phyloP scores from a whole-genome alignment of 768 basidiomycete genomes.

The Pholiota molesta region DNA sequence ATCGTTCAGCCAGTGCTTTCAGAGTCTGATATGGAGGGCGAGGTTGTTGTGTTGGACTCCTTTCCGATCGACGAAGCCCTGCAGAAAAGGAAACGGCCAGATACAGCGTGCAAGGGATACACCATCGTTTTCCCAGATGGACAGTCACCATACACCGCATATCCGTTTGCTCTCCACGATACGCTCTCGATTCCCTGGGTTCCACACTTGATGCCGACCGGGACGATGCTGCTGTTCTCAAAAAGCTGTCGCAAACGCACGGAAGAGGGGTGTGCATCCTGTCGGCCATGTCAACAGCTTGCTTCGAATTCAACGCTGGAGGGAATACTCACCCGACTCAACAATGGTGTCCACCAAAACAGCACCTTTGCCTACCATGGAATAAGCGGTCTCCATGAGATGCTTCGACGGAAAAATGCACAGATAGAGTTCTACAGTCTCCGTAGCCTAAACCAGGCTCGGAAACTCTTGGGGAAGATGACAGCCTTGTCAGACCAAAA shows the following conservation, averaged over 20 bases:
- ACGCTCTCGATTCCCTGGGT: conserved; percentile 5
- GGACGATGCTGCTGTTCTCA: too few relatives aligned
- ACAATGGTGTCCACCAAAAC: conserved; percentile 16
- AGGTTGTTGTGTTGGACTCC: too few relatives aligned
- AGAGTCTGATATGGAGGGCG: too few relatives aligned
- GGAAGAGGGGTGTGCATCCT: too few relatives aligned
- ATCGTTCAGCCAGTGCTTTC: too few relatives aligned
- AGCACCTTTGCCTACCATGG: conserved; percentile 18
- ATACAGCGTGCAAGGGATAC: conserved; percentile 10
- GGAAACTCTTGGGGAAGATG: conserved; percentile 13
- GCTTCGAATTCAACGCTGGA: neutral
- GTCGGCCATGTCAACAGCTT: neutral
- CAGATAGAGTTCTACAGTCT: conserved; percentile 14
- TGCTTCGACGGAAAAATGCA: conserved; percentile 12
- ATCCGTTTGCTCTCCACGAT: conserved; percentile 29
- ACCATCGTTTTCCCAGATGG: conserved; percentile 20
- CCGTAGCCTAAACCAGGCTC: conserved; percentile 19
- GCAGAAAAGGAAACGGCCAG: too few relatives aligned
- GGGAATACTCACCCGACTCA: neutral
- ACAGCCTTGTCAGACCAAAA: conserved; percentile 20
- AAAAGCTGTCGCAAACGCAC: too few relatives aligned
- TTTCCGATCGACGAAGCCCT: too few relatives aligned
- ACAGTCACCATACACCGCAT: conserved; percentile 24
- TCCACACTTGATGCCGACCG: too few relatives aligned
- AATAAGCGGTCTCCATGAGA: conserved; percentile 13